Percentiles rank a stretch among this genome's conserved stretches.
Evolutionary conservation across 129 eudicot genomes (phyloP).

Genomic region (Ambrosia artemisiifolia): DNA sequence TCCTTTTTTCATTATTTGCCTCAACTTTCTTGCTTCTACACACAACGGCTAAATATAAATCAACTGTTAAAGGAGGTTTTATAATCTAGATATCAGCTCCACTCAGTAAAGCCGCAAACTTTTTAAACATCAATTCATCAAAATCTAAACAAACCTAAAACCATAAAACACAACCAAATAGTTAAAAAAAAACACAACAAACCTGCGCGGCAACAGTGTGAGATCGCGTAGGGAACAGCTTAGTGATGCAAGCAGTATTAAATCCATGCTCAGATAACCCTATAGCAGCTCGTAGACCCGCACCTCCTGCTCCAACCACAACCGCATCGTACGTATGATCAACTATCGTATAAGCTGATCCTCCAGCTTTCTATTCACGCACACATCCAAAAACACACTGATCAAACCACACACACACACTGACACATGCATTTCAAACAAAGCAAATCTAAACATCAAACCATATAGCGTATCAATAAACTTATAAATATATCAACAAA

Average conservation of each 20-base stretch:
- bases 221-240: slow-evolving; percentile 95
- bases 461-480: neutral
- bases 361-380: slow-evolving; percentile 46
- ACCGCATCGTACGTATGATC: slow-evolving; percentile 98
- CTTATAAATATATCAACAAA: slow-evolving; percentile 6
- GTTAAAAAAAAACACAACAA: slow-evolving; percentile 6
- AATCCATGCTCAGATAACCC: slow-evolving; percentile 97
- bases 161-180: neutral
- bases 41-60: neutral
- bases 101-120: slow-evolving; percentile 7
- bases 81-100: slow-evolving; percentile 2
- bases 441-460: slow-evolving; percentile 11
- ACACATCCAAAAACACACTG: slow-evolving; percentile 6
- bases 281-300: slow-evolving; percentile 95
- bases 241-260: slow-evolving; percentile 97
- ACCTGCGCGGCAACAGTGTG: slow-evolving; percentile 99
- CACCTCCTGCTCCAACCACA: slow-evolving; percentile 99
- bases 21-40: slow-evolving; percentile 6
- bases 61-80: slow-evolving; percentile 7
- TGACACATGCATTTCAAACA: slow-evolving; percentile 14
- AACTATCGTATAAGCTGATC: slow-evolving; percentile 74
- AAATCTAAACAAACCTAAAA: slow-evolving; percentile 3
- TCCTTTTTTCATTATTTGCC: neutral
- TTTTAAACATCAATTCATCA: slow-evolving; percentile 3
- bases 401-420: slow-evolving; percentile 19